Percentiles rank a stretch among this genome's conserved stretches.
Conservation (phyloP, 345 rosid species). For the Populus alba region DNA sequence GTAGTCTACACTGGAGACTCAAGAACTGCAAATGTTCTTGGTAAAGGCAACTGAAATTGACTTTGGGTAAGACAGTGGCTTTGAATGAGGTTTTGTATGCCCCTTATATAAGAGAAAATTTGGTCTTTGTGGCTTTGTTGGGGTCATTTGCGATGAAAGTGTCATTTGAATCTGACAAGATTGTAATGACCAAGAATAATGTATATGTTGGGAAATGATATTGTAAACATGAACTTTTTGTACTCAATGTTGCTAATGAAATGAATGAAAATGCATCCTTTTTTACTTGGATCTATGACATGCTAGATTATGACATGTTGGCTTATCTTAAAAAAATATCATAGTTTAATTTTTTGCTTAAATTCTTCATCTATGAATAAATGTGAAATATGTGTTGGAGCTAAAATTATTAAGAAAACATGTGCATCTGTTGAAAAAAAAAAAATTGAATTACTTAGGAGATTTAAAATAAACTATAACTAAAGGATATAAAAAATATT, state of each 20-base stretch:
- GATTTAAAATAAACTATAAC: too few species aligned
- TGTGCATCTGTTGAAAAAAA: too few species aligned
- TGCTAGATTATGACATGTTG: slow-evolving; percentile 4
- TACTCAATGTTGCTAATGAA: not conserved
- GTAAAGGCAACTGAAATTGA: not conserved
- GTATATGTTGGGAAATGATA: not conserved
- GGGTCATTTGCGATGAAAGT: too few species aligned
- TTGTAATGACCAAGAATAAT: not conserved
- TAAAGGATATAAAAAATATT: not conserved
- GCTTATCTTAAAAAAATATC: not conserved
- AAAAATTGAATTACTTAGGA: too few species aligned
- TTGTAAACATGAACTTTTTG: not conserved
- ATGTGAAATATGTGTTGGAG: too few species aligned
- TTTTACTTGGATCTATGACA: slow-evolving; percentile 7
- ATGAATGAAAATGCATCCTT: not conserved
- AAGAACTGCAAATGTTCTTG: not conserved
- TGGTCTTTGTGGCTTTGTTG: too few species aligned
- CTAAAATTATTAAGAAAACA: too few species aligned
- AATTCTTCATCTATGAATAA: too few species aligned
- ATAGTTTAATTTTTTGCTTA: not conserved
- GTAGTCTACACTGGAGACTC: not conserved
- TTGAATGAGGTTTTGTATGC: too few species aligned
- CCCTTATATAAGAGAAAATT: too few species aligned
- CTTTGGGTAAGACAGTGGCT: not conserved
- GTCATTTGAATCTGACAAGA: not conserved